Base-by-base conservation (phyloP, 345 rosid genomes). In the Hypericum androsaemum region DNA sequence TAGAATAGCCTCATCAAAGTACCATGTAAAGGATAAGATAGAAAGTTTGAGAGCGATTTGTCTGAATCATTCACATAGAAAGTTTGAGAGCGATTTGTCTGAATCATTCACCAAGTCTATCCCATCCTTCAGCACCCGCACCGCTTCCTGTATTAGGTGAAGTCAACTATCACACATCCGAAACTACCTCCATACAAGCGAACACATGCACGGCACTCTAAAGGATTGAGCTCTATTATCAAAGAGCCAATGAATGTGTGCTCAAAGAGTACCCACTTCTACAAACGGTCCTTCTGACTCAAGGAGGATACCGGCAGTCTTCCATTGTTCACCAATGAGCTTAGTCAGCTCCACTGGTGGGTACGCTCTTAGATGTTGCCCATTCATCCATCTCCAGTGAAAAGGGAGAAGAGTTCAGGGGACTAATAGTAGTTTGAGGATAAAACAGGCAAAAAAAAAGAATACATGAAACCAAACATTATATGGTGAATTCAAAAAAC, bases 61-160 rank as follows among this genome's bases (percentile, higher is more conserved):
- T 87, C 96, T n/a, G 98, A 73, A 60, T 87, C 98, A 12, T 95
- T 72, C 65, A 82, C 78, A n/a, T n/a, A n/a, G n/a, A n/a, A n/a
- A n/a, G n/a, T n/a, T n/a, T n/a, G 80, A 71, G 13, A 90, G 80
- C 38, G 63, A 89, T 73, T 80, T 73, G 52, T 87, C 96, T n/a
- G 98, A 73, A 60, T 87, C 98, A 12, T 95, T 72, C 65, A 82
- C 78, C 78, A 87, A 72, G 68, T 90, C 98, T 79, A 90, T 84
- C 57, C 89, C 96, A 78, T 90, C 96, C 81, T 87, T 82, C 43
- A 87, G 92, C 58, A 90, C 83, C 67, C 77, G 76, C 50, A 79
- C 72, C 5, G 95, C 94, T 70, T 87, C 98, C 95, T 89, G 83
- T 59, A 22, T 56, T 48, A 71, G 52, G 41, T 45, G 70, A 58